phyloP scores from a whole-genome alignment of 768 basidiomycete species.

The Xerocomellus amylosporus region DNA sequence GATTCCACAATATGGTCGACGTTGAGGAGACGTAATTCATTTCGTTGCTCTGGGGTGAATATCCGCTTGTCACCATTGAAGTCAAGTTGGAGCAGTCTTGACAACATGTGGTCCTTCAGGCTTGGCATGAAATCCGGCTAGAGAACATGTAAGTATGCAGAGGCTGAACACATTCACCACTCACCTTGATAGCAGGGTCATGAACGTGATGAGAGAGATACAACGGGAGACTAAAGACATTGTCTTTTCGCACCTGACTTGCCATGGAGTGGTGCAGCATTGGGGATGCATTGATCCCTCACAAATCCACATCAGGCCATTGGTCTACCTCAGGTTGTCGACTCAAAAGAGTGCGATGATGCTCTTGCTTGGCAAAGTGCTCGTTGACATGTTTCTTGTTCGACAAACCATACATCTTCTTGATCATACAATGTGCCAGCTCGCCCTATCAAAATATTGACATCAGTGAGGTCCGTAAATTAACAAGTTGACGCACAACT shows the following conservation, averaged over 20 bases:
- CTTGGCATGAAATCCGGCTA: neutral
- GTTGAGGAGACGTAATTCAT: neutral
- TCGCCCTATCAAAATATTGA: too few species aligned
- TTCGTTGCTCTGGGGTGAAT: neutral
- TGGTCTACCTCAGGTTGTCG: neutral
- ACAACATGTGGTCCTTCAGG: neutral
- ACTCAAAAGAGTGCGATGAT: neutral
- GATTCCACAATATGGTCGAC: neutral
- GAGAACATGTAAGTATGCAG: neutral
- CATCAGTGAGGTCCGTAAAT: too few species aligned
- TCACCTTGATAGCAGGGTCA: too few species aligned
- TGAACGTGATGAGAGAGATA: too few species aligned
- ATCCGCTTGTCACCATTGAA: neutral
- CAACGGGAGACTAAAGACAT: neutral
- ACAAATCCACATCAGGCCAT: too few species aligned
- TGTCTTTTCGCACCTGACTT: neutral
- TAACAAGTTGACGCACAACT: too few species aligned
- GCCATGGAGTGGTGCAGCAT: neutral
- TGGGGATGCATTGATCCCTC: neutral
- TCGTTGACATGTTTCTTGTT: neutral
- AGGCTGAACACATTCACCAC: too few species aligned
- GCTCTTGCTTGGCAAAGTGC: neutral
- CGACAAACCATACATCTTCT: neutral
- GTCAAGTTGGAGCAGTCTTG: neutral
- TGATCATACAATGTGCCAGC: too few species aligned